phyloP scores from a whole-genome alignment of 768 basidiomycete genomes.

The Auriscalpium orientale region DNA sequence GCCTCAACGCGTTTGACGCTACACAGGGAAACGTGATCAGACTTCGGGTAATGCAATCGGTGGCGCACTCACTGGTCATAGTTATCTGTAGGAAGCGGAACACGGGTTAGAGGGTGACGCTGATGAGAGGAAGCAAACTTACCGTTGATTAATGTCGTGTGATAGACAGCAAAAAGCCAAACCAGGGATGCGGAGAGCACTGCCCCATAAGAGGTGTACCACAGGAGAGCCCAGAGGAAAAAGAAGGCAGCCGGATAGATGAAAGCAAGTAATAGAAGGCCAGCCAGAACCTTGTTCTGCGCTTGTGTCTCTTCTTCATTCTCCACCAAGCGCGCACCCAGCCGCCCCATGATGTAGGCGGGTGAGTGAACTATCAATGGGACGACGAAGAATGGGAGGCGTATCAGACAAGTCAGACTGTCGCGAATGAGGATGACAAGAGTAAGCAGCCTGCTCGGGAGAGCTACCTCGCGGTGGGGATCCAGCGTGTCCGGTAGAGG shows the following conservation, averaged over 20 bases:
- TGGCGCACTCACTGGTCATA: slow-evolving; percentile 71
- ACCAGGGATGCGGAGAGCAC: slow-evolving; percentile 61
- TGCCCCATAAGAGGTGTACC: slow-evolving; percentile 68
- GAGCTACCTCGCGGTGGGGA: slow-evolving; percentile 58
- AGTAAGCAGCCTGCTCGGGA: slow-evolving; percentile 81
- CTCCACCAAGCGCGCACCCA: slow-evolving; percentile 66
- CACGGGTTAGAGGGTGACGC: not conserved
- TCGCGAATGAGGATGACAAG: slow-evolving; percentile 74
- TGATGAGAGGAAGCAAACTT: slow-evolving; percentile 25
- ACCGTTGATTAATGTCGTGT: slow-evolving; percentile 81
- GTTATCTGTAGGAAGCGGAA: slow-evolving; percentile 37
- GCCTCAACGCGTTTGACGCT: slow-evolving; percentile 80
- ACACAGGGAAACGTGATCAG: slow-evolving; percentile 4
- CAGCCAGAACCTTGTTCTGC: slow-evolving; percentile 93
- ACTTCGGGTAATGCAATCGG: not conserved
- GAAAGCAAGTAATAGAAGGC: slow-evolving; percentile 60
- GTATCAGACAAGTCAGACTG: slow-evolving; percentile 58
- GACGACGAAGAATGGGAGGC: slow-evolving; percentile 83
- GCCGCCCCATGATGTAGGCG: slow-evolving; percentile 72
- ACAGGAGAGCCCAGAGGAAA: slow-evolving; percentile 76
- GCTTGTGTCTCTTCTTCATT: slow-evolving; percentile 94
- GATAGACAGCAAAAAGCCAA: slow-evolving; percentile 78
- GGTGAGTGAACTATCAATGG: slow-evolving; percentile 82
- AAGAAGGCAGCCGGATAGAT: slow-evolving; percentile 85
- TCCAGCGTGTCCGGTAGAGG: slow-evolving; percentile 82